phyloP scores from a whole-genome alignment of 2,329 filamentous ascomycete genomes.

The Penicillium sp. region DNA sequence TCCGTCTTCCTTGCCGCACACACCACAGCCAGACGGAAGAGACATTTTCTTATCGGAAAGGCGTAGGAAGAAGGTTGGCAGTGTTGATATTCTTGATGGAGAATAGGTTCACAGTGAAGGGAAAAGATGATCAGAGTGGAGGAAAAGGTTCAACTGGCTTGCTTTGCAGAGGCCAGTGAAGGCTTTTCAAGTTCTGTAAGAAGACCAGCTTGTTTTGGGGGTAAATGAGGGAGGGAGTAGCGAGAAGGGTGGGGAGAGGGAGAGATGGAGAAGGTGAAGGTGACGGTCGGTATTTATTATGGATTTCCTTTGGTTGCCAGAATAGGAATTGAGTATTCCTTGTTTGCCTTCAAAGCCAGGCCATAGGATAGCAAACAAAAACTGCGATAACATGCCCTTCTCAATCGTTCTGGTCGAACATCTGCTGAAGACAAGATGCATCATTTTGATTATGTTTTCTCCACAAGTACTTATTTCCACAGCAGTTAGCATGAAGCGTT shows the following conservation, averaged over 20 bases:
- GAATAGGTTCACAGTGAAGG: not conserved
- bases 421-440: not conserved
- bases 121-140: not conserved
- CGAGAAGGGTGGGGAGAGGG: not conserved
- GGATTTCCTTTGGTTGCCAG: not conserved
- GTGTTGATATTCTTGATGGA: not conserved
- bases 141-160: not conserved
- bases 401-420: too few relatives aligned
- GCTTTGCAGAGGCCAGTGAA: not conserved
- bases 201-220: not conserved
- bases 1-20: conserved; percentile 24
- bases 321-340: not conserved
- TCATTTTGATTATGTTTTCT: not conserved
- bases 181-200: not conserved
- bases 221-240: not conserved
- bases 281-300: not conserved
- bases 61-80: not conserved
- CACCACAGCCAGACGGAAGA: conserved; percentile 21
- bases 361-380: not conserved
- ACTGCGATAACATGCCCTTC: not conserved
- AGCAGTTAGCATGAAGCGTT: not conserved
- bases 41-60: not conserved
- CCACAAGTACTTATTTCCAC: not conserved
- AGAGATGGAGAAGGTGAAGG: not conserved
- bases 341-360: not conserved